phyloP scores from a whole-genome alignment of 768 basidiomycete genomes.

The Tulasnella sp. region DNA sequence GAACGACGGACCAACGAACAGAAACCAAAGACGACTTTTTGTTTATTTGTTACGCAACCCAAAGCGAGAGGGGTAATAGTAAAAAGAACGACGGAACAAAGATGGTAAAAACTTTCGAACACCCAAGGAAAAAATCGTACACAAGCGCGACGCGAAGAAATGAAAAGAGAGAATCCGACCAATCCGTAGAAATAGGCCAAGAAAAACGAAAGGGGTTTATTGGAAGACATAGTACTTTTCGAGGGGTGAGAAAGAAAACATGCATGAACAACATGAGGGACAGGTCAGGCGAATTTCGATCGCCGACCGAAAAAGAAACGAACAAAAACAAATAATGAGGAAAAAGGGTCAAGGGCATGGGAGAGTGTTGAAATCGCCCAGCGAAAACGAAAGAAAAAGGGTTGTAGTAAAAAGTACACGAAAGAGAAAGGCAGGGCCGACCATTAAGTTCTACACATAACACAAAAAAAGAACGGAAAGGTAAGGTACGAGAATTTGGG shows the following conservation, averaged over 20 bases:
- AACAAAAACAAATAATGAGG: neutral
- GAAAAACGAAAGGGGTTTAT: neutral
- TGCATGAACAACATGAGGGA: neutral
- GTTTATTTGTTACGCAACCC: neutral
- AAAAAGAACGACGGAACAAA: too few relatives aligned
- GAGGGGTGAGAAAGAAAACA: too few relatives aligned
- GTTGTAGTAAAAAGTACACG: neutral
- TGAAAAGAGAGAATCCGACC: neutral
- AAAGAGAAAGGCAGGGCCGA: neutral
- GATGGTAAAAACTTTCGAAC: neutral
- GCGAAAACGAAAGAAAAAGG: neutral
- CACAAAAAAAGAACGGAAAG: neutral
- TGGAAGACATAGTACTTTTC: neutral
- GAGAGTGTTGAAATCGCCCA: neutral
- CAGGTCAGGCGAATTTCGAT: neutral
- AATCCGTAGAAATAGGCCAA: neutral
- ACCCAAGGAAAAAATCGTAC: neutral
- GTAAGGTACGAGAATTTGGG: neutral
- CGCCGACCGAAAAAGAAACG: neutral
- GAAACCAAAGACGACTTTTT: neutral
- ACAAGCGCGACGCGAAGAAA: neutral
- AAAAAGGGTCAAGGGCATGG: neutral
- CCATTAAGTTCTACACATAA: neutral
- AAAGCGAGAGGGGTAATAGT: neutral
- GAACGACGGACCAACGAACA: neutral